A percentile compares a stretch with the other conserved stretches of the same genome.
These are phyloP conservation scores for Leavenworthia alabamica DNA, from an alignment of 345 rosid species.

Conservation along the genomic window DNA sequence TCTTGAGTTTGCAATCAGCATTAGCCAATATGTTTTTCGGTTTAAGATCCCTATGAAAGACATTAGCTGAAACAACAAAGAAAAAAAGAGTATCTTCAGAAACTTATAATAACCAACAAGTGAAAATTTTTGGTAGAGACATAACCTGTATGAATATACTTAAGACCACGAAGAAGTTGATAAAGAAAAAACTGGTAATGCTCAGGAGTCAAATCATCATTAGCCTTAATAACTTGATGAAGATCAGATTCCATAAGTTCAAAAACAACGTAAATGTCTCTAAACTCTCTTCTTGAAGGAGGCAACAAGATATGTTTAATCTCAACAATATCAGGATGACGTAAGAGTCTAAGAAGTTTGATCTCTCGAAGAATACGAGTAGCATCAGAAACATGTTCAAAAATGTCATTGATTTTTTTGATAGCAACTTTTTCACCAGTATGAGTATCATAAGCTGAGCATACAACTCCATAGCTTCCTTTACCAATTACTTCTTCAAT, in stretches of 20 bases:
- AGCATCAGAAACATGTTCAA: constrained; percentile 90
- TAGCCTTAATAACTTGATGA: constrained; percentile 90
- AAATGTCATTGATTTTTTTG: constrained; percentile 84
- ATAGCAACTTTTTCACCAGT: constrained; percentile 83
- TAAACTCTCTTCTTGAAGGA: constrained; percentile 81
- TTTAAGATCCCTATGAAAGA: constrained; percentile 87
- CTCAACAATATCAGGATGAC: constrained; percentile 91
- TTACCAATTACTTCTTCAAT: constrained; percentile 93
- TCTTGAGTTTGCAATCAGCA: constrained; percentile 93
- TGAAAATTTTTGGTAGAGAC: not conserved
- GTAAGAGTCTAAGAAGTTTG: constrained; percentile 76
- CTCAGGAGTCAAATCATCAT: constrained; percentile 86
- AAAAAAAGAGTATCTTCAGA: not conserved
- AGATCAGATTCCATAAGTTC: constrained; percentile 91
- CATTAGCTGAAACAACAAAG: constrained; percentile 56
- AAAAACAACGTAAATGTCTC: constrained; percentile 82
- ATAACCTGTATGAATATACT: constrained; percentile 92
- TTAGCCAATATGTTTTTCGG: constrained; percentile 92
- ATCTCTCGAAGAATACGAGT: constrained; percentile 90
- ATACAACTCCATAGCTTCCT: constrained; percentile 92
- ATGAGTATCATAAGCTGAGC: constrained; percentile 78
- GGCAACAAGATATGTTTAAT: constrained; percentile 89
- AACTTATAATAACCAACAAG: not conserved
- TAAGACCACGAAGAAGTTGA: constrained; percentile 91
- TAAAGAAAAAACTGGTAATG: constrained; percentile 90